phyloP scores from a whole-genome alignment of 2,329 filamentous ascomycete genomes.

The Hortaea sp. region DNA sequence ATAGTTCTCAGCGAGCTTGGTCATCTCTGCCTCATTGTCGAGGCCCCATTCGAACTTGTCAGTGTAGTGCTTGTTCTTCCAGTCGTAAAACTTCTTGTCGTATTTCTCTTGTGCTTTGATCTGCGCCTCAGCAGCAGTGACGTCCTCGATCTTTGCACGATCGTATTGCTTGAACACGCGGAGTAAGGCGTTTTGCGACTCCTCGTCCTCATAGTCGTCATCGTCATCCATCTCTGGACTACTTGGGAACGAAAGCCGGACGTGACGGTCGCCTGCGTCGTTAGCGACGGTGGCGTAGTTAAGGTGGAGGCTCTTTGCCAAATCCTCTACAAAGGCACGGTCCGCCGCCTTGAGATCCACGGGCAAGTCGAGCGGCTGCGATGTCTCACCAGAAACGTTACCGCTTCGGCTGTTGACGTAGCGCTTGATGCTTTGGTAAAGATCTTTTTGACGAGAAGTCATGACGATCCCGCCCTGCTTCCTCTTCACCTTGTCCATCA shows the following conservation, averaged over 20 bases:
- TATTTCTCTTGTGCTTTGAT: slow-evolving; percentile 74
- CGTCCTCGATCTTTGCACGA: slow-evolving; percentile 73
- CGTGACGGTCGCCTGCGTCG: slow-evolving; percentile 55
- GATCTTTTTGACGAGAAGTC: slow-evolving; percentile 66
- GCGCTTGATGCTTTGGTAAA: slow-evolving; percentile 73
- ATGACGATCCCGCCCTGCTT: slow-evolving; percentile 59
- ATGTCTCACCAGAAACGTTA: slow-evolving; percentile 31
- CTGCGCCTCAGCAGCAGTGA: slow-evolving; percentile 69
- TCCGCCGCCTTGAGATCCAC: slow-evolving; percentile 67
- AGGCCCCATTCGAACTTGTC: slow-evolving; percentile 85
- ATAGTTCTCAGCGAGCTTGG: slow-evolving; percentile 83
- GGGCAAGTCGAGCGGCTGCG: slow-evolving; percentile 60
- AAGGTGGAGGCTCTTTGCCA: slow-evolving; percentile 60
- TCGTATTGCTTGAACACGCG: slow-evolving; percentile 86
- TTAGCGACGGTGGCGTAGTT: slow-evolving; percentile 56
- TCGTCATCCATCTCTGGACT: slow-evolving; percentile 40
- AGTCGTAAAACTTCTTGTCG: slow-evolving; percentile 76
- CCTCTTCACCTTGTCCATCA: slow-evolving; percentile 51
- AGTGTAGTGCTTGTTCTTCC: slow-evolving; percentile 91
- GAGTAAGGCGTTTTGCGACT: slow-evolving; percentile 70
- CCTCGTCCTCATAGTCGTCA: slow-evolving; percentile 69
- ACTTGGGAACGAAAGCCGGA: slow-evolving; percentile 52
- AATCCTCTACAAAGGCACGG: slow-evolving; percentile 83
- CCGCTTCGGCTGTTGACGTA: slow-evolving; percentile 62
- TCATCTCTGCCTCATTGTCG: slow-evolving; percentile 70